phyloP scores from a whole-genome alignment of 352 stramenopile genomes.

The Paralagenidium karlingii region DNA sequence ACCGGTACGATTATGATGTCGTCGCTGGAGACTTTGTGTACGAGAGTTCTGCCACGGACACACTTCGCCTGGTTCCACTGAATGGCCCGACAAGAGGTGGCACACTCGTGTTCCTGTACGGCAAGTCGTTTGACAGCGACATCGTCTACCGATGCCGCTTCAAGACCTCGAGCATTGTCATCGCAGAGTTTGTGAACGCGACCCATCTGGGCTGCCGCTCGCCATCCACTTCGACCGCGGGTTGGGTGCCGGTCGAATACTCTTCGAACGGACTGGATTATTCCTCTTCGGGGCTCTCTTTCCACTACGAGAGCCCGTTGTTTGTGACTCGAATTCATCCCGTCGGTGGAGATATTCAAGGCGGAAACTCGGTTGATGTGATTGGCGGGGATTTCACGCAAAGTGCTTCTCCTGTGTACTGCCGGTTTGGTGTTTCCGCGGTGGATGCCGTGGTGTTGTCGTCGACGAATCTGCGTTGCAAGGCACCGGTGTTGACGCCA shows the following conservation, averaged over 20 bases:
- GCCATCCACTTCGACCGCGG: slow-evolving; percentile 12
- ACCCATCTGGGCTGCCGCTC: slow-evolving; percentile 48
- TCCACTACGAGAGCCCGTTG: slow-evolving; percentile 28
- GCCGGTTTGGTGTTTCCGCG: slow-evolving; percentile 79
- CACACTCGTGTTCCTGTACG: slow-evolving; percentile 36
- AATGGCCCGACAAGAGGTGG: slow-evolving; percentile 31
- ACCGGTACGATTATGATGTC: slow-evolving; percentile 37
- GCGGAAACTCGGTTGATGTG: slow-evolving; percentile 34
- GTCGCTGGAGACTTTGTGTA: slow-evolving; percentile 34
- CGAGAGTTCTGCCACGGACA: slow-evolving; percentile 8
- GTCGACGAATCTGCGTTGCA: slow-evolving; percentile 38
- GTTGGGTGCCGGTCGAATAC: slow-evolving; percentile 24
- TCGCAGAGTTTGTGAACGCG: slow-evolving; percentile 27
- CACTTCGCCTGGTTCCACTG: slow-evolving; percentile 17
- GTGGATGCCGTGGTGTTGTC: slow-evolving; percentile 61
- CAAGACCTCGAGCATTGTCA: slow-evolving; percentile 15
- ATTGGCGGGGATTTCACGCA: slow-evolving; percentile 56
- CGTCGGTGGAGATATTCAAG: slow-evolving; percentile 43
- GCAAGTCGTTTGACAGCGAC: slow-evolving; percentile 12
- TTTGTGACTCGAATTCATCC: slow-evolving; percentile 47
- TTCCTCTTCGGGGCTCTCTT: slow-evolving; percentile 32
- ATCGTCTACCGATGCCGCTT: slow-evolving; percentile 39
- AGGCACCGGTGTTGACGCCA: slow-evolving; percentile 38
- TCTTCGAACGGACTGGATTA: slow-evolving; percentile 46
- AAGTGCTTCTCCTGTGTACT: too few relatives aligned